These are phyloP conservation scores for Priceomyces haplophilus DNA, from an alignment of 805 yeast genomes.

Conservation along the genomic window DNA sequence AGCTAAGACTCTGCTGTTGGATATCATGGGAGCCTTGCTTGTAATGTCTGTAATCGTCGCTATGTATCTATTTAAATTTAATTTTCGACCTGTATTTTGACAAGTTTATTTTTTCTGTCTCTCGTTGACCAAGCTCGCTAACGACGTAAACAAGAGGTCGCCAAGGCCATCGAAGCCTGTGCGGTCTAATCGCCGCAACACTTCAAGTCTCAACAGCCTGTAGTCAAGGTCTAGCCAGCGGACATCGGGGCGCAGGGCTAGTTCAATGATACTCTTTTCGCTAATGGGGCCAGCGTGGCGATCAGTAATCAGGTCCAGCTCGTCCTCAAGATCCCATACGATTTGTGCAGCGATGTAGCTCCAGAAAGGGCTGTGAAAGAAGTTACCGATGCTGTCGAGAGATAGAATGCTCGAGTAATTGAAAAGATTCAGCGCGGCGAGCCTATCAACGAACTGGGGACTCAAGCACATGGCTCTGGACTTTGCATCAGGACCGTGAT, in stretches of 20 bases:
- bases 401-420: conserved; percentile 29
- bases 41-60: neutral
- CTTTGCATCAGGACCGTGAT: conserved; percentile 19
- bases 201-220: conserved; percentile 44
- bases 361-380: conserved; percentile 54
- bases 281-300: conserved; percentile 55
- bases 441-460: conserved; percentile 26
- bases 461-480: conserved; percentile 41
- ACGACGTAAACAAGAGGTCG: conserved; percentile 49
- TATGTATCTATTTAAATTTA: neutral
- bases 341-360: conserved; percentile 42
- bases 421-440: conserved; percentile 29
- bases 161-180: conserved; percentile 49
- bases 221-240: conserved; percentile 40
- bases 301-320: conserved; percentile 21
- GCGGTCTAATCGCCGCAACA: conserved; percentile 41
- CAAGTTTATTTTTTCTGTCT: conserved; percentile 4
- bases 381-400: conserved; percentile 32
- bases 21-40: neutral
- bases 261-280: conserved; percentile 34
- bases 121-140: conserved; percentile 44
- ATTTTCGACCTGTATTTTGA: neutral
- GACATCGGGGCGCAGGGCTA: conserved; percentile 25
- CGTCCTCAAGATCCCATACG: conserved; percentile 48
- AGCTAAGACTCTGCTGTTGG: neutral